phyloP scores from a whole-genome alignment of 768 basidiomycete species.

The Termitomyces sp. region DNA sequence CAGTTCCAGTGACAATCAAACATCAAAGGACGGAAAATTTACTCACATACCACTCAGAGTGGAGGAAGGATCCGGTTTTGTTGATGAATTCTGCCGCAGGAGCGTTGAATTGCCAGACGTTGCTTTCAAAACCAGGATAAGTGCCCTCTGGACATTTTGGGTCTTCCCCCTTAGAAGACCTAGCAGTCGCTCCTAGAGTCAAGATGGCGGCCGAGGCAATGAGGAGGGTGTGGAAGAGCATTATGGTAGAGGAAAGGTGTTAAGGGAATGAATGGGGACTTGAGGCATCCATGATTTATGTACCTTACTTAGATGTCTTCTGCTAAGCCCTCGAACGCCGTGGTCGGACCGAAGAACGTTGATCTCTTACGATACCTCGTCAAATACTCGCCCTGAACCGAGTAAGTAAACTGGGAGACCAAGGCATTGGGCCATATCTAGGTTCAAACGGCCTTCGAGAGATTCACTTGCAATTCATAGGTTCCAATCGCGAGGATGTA shows the following conservation, averaged over 20 bases:
- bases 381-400: background rate
- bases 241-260: background rate
- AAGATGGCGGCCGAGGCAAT: background rate
- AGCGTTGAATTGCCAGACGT: slow-evolving; percentile 6
- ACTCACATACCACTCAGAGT: slow-evolving; percentile 16
- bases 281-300: no score
- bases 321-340: no score
- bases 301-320: no score
- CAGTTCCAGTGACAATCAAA: background rate
- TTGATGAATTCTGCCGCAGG: slow-evolving; percentile 7
- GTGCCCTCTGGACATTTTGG: slow-evolving; percentile 4
- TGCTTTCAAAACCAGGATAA: slow-evolving; percentile 8
- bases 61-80: slow-evolving; percentile 9
- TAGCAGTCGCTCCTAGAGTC: background rate
- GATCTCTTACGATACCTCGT: no score
- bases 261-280: background rate
- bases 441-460: no score
- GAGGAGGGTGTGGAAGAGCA: background rate
- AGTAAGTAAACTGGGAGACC: background rate
- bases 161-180: background rate
- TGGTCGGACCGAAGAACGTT: no score
- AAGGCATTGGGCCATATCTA: no score
- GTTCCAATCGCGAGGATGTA: no score
- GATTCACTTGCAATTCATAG: background rate
- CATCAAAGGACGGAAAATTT: background rate